These are phyloP conservation scores for Leishmania mexicana DNA, from an alignment of 208 protist species.

Conservation along the genomic window DNA sequence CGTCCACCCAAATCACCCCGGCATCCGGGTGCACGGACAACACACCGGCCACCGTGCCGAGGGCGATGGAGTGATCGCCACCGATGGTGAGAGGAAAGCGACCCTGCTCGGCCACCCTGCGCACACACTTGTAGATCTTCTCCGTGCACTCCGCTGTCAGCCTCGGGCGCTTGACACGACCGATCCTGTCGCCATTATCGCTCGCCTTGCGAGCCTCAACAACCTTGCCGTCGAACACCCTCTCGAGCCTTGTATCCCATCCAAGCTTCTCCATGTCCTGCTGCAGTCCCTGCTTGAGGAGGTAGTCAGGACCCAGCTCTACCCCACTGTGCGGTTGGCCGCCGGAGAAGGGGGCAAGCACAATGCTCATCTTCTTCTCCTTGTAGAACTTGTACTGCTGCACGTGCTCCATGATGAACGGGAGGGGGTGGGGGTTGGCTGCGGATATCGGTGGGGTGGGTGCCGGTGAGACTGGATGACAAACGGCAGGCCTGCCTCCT, in stretches of 20 bases:
- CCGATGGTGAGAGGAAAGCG: slow-evolving; percentile 45
- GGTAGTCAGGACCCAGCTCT: slow-evolving; percentile 46
- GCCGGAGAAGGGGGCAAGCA: slow-evolving; percentile 53
- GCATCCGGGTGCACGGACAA: slow-evolving; percentile 51
- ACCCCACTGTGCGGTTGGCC: slow-evolving; percentile 51
- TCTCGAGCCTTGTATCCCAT: slow-evolving; percentile 35
- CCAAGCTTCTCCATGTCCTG: slow-evolving; percentile 46
- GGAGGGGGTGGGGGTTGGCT: background rate
- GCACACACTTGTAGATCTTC: slow-evolving; percentile 42
- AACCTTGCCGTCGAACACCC: slow-evolving; percentile 36
- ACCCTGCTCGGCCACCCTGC: slow-evolving; percentile 43
- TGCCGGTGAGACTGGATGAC: background rate
- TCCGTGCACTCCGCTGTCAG: slow-evolving; percentile 40
- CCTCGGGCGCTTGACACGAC: slow-evolving; percentile 37
- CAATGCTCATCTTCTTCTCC: slow-evolving; percentile 43
- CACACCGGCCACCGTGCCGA: slow-evolving; percentile 50
- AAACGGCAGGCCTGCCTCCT: background rate
- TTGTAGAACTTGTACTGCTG: slow-evolving; percentile 53
- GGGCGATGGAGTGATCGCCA: slow-evolving; percentile 51
- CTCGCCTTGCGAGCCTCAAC: slow-evolving; percentile 31
- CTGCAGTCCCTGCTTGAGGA: slow-evolving; percentile 43
- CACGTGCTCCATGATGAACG: slow-evolving; percentile 17
- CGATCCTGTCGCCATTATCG: slow-evolving; percentile 34
- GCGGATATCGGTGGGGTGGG: background rate
- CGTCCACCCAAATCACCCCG: slow-evolving; percentile 78